Evolutionary conservation across 768 basidiomycete genomes (phyloP), one percentile per base, ranked within the genome.

Genomic region (Xerocomellus amylosporus): DNA sequence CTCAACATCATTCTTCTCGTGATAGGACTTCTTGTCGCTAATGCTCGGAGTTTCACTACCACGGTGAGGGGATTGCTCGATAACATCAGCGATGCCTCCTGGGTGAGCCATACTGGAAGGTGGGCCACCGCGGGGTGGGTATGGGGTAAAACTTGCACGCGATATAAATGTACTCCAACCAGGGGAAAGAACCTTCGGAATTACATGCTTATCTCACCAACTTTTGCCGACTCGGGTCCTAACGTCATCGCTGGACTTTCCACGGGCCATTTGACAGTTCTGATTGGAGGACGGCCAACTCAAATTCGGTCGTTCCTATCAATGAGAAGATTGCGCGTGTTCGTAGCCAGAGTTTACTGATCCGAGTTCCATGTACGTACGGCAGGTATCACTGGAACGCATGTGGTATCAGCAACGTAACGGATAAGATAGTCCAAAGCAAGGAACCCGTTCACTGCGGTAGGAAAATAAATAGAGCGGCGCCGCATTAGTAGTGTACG

Each of bases 1-100:
- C 54, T 77, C 78, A 37, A 73, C 55, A 43, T 79, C 77, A 37
- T 56, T 60, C n/a, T 73, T 71, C 37, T 56, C 58, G 24, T 61
- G 69, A 20, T 64, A 53, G n/a, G 49, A 47, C 24, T 67, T 64
- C 53, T 68, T 52, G 40, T 67, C 58, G 43, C 45, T 55, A 33
- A 47, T 9, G 20, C 55, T 58, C 38, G 56, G 53, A 24, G 30
- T 31, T 30, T 54, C 33, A 8, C 53, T 37, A 22, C 22, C 46
- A 44, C 19, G 30, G 14, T 49, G 47, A 13, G 36, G 39, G 28
- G 41, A 20, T 33, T 31, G 15, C 8, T 61, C 42, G 10, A 36
- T 26, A 26, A 39, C 33, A 39, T 63, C 55, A 20, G n/a, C 10
- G 19, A 39, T 10, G 44, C 17, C 20, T 37, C 26, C 49, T 37